These are phyloP conservation scores for Naegleria lovaniensis DNA, from an alignment of 208 protist species.

Conservation along the genomic window DNA sequence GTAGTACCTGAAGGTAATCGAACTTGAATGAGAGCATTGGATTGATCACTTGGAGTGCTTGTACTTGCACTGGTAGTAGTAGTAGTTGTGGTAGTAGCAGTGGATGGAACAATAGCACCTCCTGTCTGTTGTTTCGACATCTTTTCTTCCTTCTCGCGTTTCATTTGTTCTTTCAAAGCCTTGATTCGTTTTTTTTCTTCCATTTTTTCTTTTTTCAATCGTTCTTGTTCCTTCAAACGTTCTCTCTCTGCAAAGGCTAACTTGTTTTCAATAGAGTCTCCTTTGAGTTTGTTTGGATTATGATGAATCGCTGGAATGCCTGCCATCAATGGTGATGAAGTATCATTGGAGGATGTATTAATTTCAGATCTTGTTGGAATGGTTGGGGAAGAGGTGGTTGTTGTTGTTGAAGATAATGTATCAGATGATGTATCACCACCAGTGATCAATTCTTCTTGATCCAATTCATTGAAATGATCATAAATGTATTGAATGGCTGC, in stretches of 20 bases:
- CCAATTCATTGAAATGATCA: not conserved
- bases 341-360: too few relatives aligned
- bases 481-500: constrained; percentile 1
- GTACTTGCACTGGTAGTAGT: not conserved
- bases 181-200: not conserved
- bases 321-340: not conserved
- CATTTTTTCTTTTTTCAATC: not conserved
- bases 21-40: not conserved
- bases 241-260: not conserved
- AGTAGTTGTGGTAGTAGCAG: not conserved
- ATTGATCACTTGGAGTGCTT: not conserved
- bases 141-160: not conserved
- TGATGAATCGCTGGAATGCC: not conserved
- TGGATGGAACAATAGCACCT: too few relatives aligned
- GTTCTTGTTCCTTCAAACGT: not conserved
- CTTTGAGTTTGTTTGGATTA: not conserved
- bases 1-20: not conserved
- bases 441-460: not conserved
- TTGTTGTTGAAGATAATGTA: not conserved
- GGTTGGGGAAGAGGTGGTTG: too few relatives aligned
- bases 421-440: not conserved
- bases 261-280: not conserved
- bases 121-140: not conserved
- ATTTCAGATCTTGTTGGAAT: too few relatives aligned
- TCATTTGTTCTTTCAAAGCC: not conserved